Evolutionary conservation across 2,329 filamentous ascomycete species (phyloP).

Genomic region (Aspergillus pseudoglaucus): DNA sequence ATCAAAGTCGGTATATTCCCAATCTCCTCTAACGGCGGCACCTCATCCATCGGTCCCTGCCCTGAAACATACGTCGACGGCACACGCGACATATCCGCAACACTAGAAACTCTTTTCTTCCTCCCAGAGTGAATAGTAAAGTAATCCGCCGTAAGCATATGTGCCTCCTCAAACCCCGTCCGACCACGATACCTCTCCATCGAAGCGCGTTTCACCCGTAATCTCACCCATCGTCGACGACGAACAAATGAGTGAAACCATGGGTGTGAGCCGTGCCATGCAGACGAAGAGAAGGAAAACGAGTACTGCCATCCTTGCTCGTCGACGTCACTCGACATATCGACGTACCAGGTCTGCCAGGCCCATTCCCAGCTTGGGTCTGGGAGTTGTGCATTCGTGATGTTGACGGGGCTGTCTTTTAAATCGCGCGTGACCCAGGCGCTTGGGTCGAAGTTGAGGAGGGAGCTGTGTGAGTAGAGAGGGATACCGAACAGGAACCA

Average conservation of each 20-base stretch:
- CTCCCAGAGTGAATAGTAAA: conserved; percentile 65
- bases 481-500: conserved; percentile 82
- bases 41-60: conserved; percentile 38
- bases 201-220: conserved; percentile 60
- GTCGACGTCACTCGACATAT: conserved; percentile 76
- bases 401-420: conserved; percentile 58
- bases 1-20: conserved; percentile 64
- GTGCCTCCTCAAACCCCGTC: conserved; percentile 40
- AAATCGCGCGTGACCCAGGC: conserved; percentile 71
- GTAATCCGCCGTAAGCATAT: conserved; percentile 69
- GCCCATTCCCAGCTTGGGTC: conserved; percentile 95
- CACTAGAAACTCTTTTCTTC: conserved; percentile 38
- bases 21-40: conserved; percentile 47
- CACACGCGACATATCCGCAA: conserved; percentile 23
- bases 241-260: conserved; percentile 98
- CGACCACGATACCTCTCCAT: conserved; percentile 22
- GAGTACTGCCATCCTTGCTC: conserved; percentile 96
- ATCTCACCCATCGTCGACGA: conserved; percentile 77
- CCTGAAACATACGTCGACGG: conserved; percentile 21
- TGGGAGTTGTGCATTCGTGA: conserved; percentile 81
- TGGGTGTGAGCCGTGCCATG: conserved; percentile 79
- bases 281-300: conserved; percentile 72
- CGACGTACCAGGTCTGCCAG: conserved; percentile 65
- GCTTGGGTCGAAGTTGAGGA: conserved; percentile 77
- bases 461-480: conserved; percentile 78